Evolutionary conservation across 2,329 filamentous ascomycete species (phyloP), one percentile per base, ranked within the genome.

Genomic region (Trematosphaeria pertusa): DNA sequence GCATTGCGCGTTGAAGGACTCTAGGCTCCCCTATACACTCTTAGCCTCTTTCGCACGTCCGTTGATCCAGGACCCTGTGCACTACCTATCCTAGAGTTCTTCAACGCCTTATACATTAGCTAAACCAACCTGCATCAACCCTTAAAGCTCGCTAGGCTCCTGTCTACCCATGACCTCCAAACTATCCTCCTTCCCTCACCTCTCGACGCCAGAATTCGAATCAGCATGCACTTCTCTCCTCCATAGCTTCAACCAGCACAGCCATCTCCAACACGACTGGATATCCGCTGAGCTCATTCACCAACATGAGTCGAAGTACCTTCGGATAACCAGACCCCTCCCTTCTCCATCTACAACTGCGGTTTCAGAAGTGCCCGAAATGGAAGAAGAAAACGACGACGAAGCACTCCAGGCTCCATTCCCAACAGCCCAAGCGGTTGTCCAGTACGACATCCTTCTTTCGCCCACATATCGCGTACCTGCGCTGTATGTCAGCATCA

Each of bases 391-490:
- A 12, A 62, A 67, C 22, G 52, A 63, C 22, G 54, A 65, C 52
- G 62, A 65, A 52, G 48, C 39, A 22, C 49, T 65, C 2, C 21
- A 38, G 28, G 15, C 36, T 14, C 4, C 22, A 8, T 6, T 8
- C 19, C 15, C 21, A 44, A 14, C 19, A 3, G 19, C 28, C 4
- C 22, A 24, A 5, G 26, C 39, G 30, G 19, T 50, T 1, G 38
- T 69, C n/a, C 46, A 64, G 43, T 78, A 75, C 65, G 71, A 77
- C 49, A 62, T 78, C 34, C 38, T 76, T 11, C 64, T 74, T 20
- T 79, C 77, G 2, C 65, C 71, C 15, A 65, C 67, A 9, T 79
- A 78, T 46, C 65, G 66, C 34, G 75, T 78, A 2, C 77, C 77
- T 0, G 70, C 76, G 2, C 61, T 79, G 7, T 78, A 79, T 53